Percentiles rank a stretch among this genome's conserved stretches.
Conservation (phyloP, 2,329 filamentous ascomycete genomes). For the Aspergillus sp. region DNA sequence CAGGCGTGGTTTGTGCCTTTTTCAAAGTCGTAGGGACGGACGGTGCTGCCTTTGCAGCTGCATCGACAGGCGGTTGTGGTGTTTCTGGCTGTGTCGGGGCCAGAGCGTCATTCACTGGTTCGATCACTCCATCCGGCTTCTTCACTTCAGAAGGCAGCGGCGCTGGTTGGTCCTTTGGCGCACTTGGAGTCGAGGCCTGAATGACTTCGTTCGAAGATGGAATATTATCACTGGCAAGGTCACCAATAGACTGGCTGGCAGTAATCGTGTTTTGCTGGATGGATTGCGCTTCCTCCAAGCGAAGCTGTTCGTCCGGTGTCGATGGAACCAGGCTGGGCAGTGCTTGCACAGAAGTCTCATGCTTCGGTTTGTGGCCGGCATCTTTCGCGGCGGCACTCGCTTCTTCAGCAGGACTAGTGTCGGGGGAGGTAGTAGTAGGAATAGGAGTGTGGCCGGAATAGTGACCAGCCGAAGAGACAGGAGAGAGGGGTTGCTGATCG, state of each 20-base stretch:
- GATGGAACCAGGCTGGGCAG: conserved; percentile 33
- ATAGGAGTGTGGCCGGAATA: conserved; percentile 68
- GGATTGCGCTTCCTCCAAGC: conserved; percentile 49
- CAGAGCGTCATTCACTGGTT: conserved; percentile 7
- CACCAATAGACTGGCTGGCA: conserved; percentile 16
- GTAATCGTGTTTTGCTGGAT: conserved; percentile 18
- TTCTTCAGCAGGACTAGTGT: conserved; percentile 68
- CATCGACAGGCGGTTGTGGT: conserved; percentile 8
- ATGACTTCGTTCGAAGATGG: conserved; percentile 21
- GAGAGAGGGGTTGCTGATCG: conserved; percentile 38
- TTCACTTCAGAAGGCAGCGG: conserved; percentile 8
- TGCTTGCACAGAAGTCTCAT: conserved; percentile 15
- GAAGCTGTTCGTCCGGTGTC: conserved; percentile 55
- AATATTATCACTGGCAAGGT: conserved; percentile 6
- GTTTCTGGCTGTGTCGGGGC: conserved; percentile 12
- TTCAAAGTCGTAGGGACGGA: conserved; percentile 16
- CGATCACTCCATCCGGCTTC: conserved; percentile 7
- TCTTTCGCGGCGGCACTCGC: conserved; percentile 35
- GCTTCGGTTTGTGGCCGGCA: conserved; percentile 28
- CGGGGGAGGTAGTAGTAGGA: conserved; percentile 60
- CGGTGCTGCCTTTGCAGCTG: conserved; percentile 6
- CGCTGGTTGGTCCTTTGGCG: conserved; percentile 9
- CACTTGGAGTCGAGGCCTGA: conserved; percentile 9
- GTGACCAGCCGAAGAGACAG: conserved; percentile 60
- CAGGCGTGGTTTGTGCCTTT: conserved; percentile 19